Evolutionary conservation across 2,329 filamentous ascomycete species (phyloP).

Genomic region (Exutisphaerella laricina): DNA sequence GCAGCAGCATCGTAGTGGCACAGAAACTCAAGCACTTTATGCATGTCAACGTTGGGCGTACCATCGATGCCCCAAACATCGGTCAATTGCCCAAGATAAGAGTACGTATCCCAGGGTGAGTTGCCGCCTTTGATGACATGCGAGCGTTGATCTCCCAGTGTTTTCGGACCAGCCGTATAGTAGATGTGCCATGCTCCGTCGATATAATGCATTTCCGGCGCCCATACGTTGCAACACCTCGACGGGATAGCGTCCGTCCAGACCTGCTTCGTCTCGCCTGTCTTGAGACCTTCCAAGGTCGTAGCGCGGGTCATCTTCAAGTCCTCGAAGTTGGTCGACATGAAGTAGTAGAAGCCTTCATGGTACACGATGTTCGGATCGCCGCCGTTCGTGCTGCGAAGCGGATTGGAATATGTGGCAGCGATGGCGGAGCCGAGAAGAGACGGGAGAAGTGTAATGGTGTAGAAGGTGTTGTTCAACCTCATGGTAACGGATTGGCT

Average conservation of each 20-base stretch:
- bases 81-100: conserved; percentile 45
- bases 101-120: conserved; percentile 49
- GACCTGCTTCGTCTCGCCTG: conserved; percentile 46
- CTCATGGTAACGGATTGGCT: no score
- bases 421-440: neutral
- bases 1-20: no score
- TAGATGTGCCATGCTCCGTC: conserved; percentile 50
- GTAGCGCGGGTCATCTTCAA: conserved; percentile 51
- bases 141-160: conserved; percentile 46
- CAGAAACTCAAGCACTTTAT: no score
- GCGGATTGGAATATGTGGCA: conserved; percentile 47
- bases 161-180: conserved; percentile 48
- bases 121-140: conserved; percentile 50
- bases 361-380: conserved; percentile 51
- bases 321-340: conserved; percentile 53
- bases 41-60: no score
- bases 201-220: conserved; percentile 52
- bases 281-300: conserved; percentile 53
- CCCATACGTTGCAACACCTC: conserved; percentile 54
- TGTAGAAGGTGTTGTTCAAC: neutral
- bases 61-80: conserved; percentile 51
- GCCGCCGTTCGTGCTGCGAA: conserved; percentile 46
- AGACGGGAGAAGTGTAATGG: neutral
- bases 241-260: conserved; percentile 45
- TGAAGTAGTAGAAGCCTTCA: conserved; percentile 53